Evolutionary conservation across 345 rosid genomes (phyloP).

Genomic region (Brassica juncea): DNA sequence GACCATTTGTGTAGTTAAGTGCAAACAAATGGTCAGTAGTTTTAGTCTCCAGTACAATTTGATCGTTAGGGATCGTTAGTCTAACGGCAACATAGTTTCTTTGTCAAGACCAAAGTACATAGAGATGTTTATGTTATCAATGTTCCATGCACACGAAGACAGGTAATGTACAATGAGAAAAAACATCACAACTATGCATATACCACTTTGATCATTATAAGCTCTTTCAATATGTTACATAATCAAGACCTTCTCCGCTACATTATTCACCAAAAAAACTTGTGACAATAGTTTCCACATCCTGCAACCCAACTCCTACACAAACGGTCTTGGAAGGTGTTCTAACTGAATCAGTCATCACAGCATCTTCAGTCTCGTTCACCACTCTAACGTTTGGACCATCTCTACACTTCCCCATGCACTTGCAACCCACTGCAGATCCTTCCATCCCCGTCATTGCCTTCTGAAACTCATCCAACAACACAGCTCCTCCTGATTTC

Average conservation of each 20-base stretch:
- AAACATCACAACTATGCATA: constrained; percentile 5
- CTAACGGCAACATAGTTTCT: not conserved
- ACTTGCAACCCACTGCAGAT: constrained; percentile 64
- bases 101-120: not conserved
- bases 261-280: constrained; percentile 41
- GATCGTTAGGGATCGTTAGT: not conserved
- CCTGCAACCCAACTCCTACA: constrained; percentile 68
- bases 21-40: constrained; percentile 3
- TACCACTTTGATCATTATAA: not conserved
- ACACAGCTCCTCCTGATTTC: constrained; percentile 56
- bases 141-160: not conserved
- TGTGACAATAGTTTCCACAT: constrained; percentile 56
- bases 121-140: not conserved
- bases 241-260: constrained; percentile 26
- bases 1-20: constrained; percentile 10
- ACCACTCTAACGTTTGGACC: constrained; percentile 65
- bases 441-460: constrained; percentile 50
- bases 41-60: not conserved
- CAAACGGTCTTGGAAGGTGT: constrained; percentile 53
- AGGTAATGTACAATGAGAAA: constrained; percentile 16
- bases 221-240: constrained; percentile 17
- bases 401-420: constrained; percentile 75
- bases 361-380: constrained; percentile 19
- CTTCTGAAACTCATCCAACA: constrained; percentile 62
- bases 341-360: constrained; percentile 34